Evolutionary conservation across 768 basidiomycete genomes (phyloP).

Genomic region (Phaeotremella skinneri): DNA sequence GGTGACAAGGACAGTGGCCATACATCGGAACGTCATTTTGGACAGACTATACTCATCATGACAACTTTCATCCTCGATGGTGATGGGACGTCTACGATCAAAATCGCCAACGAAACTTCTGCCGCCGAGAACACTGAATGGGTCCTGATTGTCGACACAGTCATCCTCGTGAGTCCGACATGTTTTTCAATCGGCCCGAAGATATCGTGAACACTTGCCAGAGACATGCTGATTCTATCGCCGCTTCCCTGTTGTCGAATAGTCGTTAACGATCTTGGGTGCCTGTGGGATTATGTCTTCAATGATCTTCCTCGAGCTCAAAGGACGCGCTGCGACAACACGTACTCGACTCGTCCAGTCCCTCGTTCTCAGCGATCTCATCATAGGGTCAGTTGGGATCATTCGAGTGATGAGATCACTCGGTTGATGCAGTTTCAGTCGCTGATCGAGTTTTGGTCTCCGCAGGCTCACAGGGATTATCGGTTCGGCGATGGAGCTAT

Average conservation of each 20-base stretch:
- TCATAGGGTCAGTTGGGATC: conserved; percentile 39
- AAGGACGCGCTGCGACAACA: conserved; percentile 42
- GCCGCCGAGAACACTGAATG: conserved; percentile 24
- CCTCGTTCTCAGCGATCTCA: conserved; percentile 44
- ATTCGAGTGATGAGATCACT: background rate
- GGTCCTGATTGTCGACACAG: conserved; percentile 39
- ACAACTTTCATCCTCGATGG: background rate
- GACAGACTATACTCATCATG: background rate
- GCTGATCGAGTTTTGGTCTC: background rate
- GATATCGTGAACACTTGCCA: background rate
- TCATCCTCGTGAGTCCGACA: conserved; percentile 32
- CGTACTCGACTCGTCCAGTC: conserved; percentile 48
- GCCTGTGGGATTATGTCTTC: conserved; percentile 38
- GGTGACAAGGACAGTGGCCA: too few species aligned
- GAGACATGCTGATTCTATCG: background rate
- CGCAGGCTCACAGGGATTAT: conserved; percentile 42
- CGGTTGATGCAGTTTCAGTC: background rate
- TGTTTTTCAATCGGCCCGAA: background rate
- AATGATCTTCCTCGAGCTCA: conserved; percentile 39
- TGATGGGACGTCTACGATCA: background rate
- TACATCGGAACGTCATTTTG: background rate
- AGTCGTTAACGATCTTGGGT: conserved; percentile 45
- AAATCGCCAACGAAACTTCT: background rate
- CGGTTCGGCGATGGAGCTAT: conserved; percentile 27
- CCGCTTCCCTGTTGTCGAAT: background rate